Base-by-base conservation (phyloP, 176 grass and related monocot genomes). In the sorghum (Sorghum bicolor) region DNA sequence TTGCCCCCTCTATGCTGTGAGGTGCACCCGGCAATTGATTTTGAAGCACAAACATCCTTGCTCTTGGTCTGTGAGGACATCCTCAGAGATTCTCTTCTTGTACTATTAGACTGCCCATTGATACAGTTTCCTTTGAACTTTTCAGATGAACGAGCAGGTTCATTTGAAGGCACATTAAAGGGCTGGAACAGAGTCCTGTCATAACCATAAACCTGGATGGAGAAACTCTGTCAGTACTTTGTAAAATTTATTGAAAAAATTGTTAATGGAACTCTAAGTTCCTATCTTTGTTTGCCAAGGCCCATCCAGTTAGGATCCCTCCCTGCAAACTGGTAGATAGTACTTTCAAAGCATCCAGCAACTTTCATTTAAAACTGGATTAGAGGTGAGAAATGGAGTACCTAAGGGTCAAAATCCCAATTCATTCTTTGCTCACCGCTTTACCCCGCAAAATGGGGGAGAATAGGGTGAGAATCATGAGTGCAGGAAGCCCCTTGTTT, bases 171-270 rank as follows among this genome's bases (percentile, higher is more conserved):
- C 50, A 25, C 63, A 72, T 87, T 11, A 33, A 88, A 93, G 63
- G 91, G 38, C 73, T 86, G 81, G 85, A 88, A 86, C 10, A 82
- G 43, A 57, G 78, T 78, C 58, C 39, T 90, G 9, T 90, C 82
- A 71, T 83, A 74, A 24, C 58, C 73, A 64, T 52, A 64, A 68
- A 86, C 91, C 88, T 93, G 81, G 58, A 85, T 22, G 26, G 10
- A 63, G 24, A 73, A 32, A 70, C 4, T n/a, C 1, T 31, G 47
- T 85, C 47, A 78, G 64, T 14, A 78, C 17, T 34, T 44, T 9
- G 15, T n/a, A 73, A 67, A 15, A 78, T 20, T 48, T 78, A 61
- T 25, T 25, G 17, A 61, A 55, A 40, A 55, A 55, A 0, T 44
- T 34, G 34, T 44, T 69, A 17, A 41, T 69, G 34, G 64, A 85